A percentile compares a stretch with the other conserved stretches of the same genome.
These are phyloP conservation scores for Sapria himalayana DNA, from an alignment of 345 rosid genomes.

Conservation along the genomic window DNA sequence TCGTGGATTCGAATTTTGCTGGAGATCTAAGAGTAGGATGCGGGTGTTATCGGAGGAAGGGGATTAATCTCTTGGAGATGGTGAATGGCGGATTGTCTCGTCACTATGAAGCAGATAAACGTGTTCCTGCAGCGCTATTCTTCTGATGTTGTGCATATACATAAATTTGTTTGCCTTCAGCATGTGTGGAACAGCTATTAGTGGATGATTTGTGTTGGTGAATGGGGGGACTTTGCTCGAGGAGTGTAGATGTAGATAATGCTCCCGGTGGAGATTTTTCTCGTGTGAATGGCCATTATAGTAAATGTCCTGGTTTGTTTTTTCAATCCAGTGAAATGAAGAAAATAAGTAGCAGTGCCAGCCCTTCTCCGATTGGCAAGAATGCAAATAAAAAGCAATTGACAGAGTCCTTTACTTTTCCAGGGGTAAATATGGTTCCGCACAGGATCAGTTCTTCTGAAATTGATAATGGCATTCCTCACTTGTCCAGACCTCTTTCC, in stretches of 20 bases:
- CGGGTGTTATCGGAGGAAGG: no score
- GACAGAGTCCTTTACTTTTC: slow-evolving; percentile 35
- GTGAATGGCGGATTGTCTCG: no score
- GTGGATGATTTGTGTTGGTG: no score
- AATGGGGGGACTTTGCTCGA: slow-evolving; percentile 99
- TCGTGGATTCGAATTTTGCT: no score
- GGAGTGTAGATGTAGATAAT: slow-evolving; percentile 80
- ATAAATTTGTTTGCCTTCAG: no score
- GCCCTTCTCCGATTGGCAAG: slow-evolving; percentile 25
- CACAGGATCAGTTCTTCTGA: slow-evolving; percentile 23
- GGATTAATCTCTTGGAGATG: no score
- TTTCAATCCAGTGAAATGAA: slow-evolving; percentile 26
- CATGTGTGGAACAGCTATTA: no score
- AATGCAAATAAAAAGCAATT: slow-evolving; percentile 21
- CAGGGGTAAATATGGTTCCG: slow-evolving; percentile 18
- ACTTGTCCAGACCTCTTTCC: slow-evolving; percentile 39
- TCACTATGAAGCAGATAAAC: no score
- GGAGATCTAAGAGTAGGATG: no score
- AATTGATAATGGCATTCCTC: slow-evolving; percentile 54
- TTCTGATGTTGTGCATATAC: no score
- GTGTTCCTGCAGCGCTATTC: no score
- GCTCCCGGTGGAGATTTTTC: slow-evolving; percentile 75
- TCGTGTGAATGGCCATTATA: slow-evolving; percentile 33
- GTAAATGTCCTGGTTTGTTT: slow-evolving; percentile 18
- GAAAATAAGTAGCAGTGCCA: slow-evolving; percentile 17